Base-by-base conservation (phyloP, 2,329 filamentous ascomycete species). In the Calonectria henricotiae region DNA sequence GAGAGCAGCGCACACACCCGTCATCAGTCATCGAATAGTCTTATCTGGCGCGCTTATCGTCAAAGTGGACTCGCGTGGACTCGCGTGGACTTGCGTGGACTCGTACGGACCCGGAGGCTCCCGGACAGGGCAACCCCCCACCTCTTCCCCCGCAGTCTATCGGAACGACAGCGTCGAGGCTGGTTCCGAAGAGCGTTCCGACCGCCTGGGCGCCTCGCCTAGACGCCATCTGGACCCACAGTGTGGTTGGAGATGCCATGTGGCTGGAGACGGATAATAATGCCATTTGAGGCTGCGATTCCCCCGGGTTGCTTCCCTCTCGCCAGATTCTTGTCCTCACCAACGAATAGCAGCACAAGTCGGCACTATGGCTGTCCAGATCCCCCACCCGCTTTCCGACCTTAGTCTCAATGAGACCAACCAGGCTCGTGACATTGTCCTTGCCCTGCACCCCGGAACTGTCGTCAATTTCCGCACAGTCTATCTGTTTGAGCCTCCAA, bases 401-500 rank as follows among this genome's bases (percentile, higher is more conserved):
- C 73, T 83, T 4, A 74, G 71, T 17, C 23, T 73, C 39, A 67
- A 73, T 12, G 81, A 83, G 69, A 81, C 77, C 30, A 73, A 81
- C 60, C 71, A 79, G 58, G 83, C 84, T 0, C 81, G 82, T 2
- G 76, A 80, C 44, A 70, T 79, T 2, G 80, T 85, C 5, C 71
- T 80, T 15, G 65, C 67, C 3, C 68, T 77, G 8, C 76, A 82
- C 32, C 73, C 79, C 2, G 78, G 75, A 3, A 69, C 79, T 0
- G 71, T 78, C 0, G 70, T 83, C 6, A 81, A 84, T 66, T 90
- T 89, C 73, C 83, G 87, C 11, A 83, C 85, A 37, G 86, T 88
- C 63, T 87, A 85, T 1, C 80, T 89, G 3, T 79, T 79, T 12
- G 87, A 90, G 73, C 88, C 88, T 0, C 80, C 82, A 0, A 90